Percentiles rank a stretch among this genome's conserved stretches.
These are phyloP conservation scores for Coprinellus micaceus DNA, from an alignment of 768 basidiomycete species.

Conservation along the genomic window DNA sequence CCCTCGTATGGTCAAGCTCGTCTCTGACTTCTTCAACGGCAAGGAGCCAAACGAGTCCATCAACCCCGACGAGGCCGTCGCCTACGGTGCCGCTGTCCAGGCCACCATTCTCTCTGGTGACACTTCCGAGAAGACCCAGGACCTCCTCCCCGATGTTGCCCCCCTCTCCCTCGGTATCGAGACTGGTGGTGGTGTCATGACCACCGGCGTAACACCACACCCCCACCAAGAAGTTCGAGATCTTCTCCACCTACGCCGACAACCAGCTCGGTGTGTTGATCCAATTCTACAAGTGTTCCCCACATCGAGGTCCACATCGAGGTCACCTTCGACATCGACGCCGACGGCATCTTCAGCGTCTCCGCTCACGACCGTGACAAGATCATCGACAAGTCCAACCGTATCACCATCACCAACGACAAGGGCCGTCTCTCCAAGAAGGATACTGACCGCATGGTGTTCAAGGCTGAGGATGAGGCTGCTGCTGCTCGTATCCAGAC, in stretches of 20 bases:
- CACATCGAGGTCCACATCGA: conserved; percentile 98
- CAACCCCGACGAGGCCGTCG: conserved; percentile 99
- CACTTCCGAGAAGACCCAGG: conserved; percentile 95
- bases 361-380: conserved; percentile 94
- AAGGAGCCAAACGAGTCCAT: conserved; percentile 99
- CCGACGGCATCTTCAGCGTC: conserved; percentile 94
- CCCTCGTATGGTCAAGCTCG: conserved; percentile 93
- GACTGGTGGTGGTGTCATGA: conserved; percentile 99
- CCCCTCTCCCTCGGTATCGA: conserved; percentile 92
- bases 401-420: conserved; percentile 93
- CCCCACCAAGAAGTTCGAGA: conserved; percentile 97
- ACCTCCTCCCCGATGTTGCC: conserved; percentile 90
- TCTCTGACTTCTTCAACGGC: conserved; percentile 97
- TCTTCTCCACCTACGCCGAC: conserved; percentile 98
- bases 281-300: conserved; percentile 97
- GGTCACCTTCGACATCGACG: conserved; percentile 97
- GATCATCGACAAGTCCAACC: conserved; percentile 93
- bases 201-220: conserved; percentile 97
- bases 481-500: conserved; percentile 86
- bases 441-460: conserved; percentile 97
- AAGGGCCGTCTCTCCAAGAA: conserved; percentile 96
- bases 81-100: conserved; percentile 98
- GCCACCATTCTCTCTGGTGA: conserved; percentile 97
- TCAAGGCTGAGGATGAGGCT: conserved; percentile 89
- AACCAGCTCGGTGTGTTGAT: conserved; percentile 98